phyloP scores from a whole-genome alignment of 129 eudicot genomes.

The Saposhnikovia divaricata region DNA sequence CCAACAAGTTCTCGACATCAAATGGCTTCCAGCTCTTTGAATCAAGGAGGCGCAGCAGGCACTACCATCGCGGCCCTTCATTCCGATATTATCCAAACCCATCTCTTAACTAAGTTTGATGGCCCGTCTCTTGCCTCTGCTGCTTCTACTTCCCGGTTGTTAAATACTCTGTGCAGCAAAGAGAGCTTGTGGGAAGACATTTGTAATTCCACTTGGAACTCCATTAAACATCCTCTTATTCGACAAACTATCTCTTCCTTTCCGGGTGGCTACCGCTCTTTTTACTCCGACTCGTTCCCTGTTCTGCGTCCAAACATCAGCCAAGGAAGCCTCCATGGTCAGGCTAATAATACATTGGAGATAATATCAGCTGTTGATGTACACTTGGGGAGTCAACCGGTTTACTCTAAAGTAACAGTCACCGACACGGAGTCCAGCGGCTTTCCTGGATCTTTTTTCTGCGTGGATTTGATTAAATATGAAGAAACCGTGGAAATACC shows the following conservation, averaged over 20 bases:
- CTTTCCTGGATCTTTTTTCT: not conserved
- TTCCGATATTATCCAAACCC: not conserved
- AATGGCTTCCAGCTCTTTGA: not conserved
- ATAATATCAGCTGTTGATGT: conserved; percentile 8
- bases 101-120: conserved; percentile 2
- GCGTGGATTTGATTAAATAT: not conserved
- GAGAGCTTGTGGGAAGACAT: not conserved
- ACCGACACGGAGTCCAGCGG: not conserved
- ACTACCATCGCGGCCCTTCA: conserved; percentile 1
- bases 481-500: not conserved
- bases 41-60: too few species aligned
- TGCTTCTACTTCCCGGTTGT: not conserved
- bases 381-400: not conserved
- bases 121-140: not conserved
- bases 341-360: not conserved
- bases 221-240: not conserved
- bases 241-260: not conserved
- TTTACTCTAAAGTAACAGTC: not conserved
- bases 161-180: not conserved
- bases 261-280: conserved; percentile 8
- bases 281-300: conserved; percentile 13
- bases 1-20: not conserved
- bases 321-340: not conserved
- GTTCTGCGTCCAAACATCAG: not conserved
- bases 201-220: not conserved